Percentiles rank a stretch among this genome's conserved stretches.
Evolutionary conservation across 2,329 filamentous ascomycete genomes (phyloP).

Genomic region (Aspergillus sclerotialis): DNA sequence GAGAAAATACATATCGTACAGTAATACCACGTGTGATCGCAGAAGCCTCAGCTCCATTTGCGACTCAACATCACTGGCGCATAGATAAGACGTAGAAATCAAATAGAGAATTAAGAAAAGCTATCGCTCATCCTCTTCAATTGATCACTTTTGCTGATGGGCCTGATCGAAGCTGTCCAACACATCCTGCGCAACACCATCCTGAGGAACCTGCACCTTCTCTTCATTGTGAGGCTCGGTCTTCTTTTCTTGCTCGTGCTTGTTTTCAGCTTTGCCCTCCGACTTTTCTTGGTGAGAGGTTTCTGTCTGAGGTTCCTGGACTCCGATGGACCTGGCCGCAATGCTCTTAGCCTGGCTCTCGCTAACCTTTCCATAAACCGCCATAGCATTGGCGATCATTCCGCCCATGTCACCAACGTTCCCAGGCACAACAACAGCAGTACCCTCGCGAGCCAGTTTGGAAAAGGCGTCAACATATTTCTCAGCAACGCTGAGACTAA

Average conservation of each 20-base stretch:
- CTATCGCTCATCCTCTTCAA: not conserved
- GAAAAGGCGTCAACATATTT: slow-evolving; percentile 96
- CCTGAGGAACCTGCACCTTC: slow-evolving; percentile 18
- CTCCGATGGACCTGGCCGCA: slow-evolving; percentile 31
- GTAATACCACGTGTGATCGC: too few species aligned
- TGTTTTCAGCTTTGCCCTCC: slow-evolving; percentile 21
- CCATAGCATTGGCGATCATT: slow-evolving; percentile 95
- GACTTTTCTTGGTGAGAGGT: slow-evolving; percentile 7
- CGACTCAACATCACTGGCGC: too few species aligned
- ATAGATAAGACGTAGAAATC: too few species aligned
- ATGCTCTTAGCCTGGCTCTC: slow-evolving; percentile 67
- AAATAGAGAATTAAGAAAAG: too few species aligned
- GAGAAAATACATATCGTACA: too few species aligned
- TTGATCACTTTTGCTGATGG: slow-evolving; percentile 23
- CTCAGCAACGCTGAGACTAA: slow-evolving; percentile 86
- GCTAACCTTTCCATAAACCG: slow-evolving; percentile 90
- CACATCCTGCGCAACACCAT: slow-evolving; percentile 42
- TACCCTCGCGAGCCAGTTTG: slow-evolving; percentile 89
- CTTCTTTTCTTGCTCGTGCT: slow-evolving; percentile 8
- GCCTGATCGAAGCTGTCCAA: slow-evolving; percentile 43
- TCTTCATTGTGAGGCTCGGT: slow-evolving; percentile 9
- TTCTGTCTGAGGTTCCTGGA: slow-evolving; percentile 13
- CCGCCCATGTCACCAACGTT: slow-evolving; percentile 94
- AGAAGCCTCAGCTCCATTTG: too few species aligned
- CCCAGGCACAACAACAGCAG: slow-evolving; percentile 88